Conservation (phyloP, 1,284 basidiomycete species). For the Pseudozyma hubeiensis region DNA sequence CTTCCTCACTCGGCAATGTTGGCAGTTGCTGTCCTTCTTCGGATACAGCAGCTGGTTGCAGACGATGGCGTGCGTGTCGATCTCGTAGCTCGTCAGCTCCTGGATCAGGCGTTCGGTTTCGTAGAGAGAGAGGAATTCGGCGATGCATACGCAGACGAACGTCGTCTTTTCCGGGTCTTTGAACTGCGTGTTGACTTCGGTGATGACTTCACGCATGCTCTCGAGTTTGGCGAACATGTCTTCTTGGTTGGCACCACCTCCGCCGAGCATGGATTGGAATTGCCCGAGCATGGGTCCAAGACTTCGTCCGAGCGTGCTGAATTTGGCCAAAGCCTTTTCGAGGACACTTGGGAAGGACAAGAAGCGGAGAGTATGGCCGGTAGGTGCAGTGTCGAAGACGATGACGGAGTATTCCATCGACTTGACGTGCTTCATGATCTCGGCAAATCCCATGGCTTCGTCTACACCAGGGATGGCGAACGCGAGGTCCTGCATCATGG, state of each 20-base stretch:
- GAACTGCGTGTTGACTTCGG: constrained; percentile 98
- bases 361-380: constrained; percentile 97
- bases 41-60: constrained; percentile 98
- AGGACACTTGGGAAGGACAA: constrained; percentile 96
- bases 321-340: constrained; percentile 95
- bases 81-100: constrained; percentile 93
- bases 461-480: constrained; percentile 99
- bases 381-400: constrained; percentile 98
- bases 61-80: constrained; percentile 98
- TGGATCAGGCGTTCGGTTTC: constrained; percentile 98
- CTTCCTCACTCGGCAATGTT: constrained; percentile 92
- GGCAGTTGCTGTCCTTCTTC: constrained; percentile 88
- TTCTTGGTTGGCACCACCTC: constrained; percentile 72
- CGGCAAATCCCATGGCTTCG: constrained; percentile 99
- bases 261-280: constrained; percentile 95
- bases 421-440: constrained; percentile 99
- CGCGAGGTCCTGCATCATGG: constrained; percentile 99
- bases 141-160: constrained; percentile 98
- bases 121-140: constrained; percentile 96
- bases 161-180: constrained; percentile 97
- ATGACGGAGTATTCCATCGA: constrained; percentile 99
- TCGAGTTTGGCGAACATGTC: constrained; percentile 99
- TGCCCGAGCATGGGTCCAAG: constrained; percentile 86
- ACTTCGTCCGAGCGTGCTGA: constrained; percentile 87
- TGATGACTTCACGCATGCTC: constrained; percentile 95